phyloP scores from a whole-genome alignment of 2,329 filamentous ascomycete genomes.

The Talaromyces rugulosus region DNA sequence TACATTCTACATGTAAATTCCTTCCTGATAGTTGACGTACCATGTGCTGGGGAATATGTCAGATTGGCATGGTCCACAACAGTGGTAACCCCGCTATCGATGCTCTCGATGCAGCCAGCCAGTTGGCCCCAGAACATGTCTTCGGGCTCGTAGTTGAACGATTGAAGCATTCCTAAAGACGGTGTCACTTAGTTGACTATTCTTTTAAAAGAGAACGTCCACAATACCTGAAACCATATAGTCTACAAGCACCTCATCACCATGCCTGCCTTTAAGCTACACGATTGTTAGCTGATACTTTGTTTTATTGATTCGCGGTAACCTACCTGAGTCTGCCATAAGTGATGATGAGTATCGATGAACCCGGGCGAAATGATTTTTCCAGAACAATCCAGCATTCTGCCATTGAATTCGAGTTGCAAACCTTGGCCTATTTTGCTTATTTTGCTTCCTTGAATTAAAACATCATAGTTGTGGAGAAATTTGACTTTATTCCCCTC shows the following conservation, averaged over 20 bases:
- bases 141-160: constrained; percentile 4
- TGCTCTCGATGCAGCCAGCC: constrained; percentile 4
- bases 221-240: constrained; percentile 5
- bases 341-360: constrained; percentile 9
- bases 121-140: constrained; percentile 12
- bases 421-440: not conserved
- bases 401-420: not conserved
- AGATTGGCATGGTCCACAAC: constrained; percentile 10
- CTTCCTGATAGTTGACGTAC: not conserved
- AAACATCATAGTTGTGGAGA: constrained; percentile 2
- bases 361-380: constrained; percentile 10
- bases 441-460: constrained; percentile 6
- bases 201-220: not conserved
- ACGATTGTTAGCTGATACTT: not conserved
- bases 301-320: not conserved
- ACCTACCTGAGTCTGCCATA: constrained; percentile 7
- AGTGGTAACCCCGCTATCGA: constrained; percentile 2
- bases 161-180: constrained; percentile 3
- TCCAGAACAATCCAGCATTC: not conserved
- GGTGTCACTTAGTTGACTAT: not conserved
- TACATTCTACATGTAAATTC: not conserved
- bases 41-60: constrained; percentile 3
- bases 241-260: constrained; percentile 1
- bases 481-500: not conserved
- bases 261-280: constrained; percentile 1